These are phyloP conservation scores for Diaporthe amygdali DNA, from an alignment of 2,329 filamentous ascomycete species.

Conservation along the genomic window DNA sequence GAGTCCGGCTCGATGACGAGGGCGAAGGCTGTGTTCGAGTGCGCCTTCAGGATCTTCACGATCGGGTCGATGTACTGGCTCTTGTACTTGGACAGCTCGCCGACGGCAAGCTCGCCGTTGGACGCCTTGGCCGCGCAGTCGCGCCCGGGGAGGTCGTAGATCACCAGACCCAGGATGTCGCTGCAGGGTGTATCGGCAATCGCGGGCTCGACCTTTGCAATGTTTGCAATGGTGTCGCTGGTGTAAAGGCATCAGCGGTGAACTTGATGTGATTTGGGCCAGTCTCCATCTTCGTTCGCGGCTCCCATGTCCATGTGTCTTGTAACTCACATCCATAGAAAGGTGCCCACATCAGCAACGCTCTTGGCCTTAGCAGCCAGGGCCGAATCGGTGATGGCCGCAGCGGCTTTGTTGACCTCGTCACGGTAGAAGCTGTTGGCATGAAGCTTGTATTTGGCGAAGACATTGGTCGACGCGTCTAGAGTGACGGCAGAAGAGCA, in stretches of 20 bases:
- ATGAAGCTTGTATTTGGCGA: conserved; percentile 44
- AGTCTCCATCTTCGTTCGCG: background rate
- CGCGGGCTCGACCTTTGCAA: conserved; percentile 42
- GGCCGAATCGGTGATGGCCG: conserved; percentile 34
- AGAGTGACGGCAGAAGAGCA: conserved; percentile 43
- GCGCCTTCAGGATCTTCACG: conserved; percentile 53
- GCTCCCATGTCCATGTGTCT: background rate
- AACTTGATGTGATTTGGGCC: background rate
- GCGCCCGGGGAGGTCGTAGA: conserved; percentile 68
- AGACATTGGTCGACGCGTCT: conserved; percentile 44
- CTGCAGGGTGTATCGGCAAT: conserved; percentile 42
- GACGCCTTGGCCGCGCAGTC: conserved; percentile 68
- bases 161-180: conserved; percentile 54
- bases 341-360: conserved; percentile 45
- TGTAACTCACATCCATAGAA: conserved; percentile 43
- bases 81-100: conserved; percentile 51
- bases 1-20: conserved; percentile 64
- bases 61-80: conserved; percentile 52
- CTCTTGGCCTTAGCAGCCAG: conserved; percentile 36
- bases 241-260: background rate
- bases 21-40: conserved; percentile 55
- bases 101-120: conserved; percentile 65
- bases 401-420: conserved; percentile 42
- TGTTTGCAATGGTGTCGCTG: conserved; percentile 44
- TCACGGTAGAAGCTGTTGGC: conserved; percentile 43